Evolutionary conservation across 805 yeast genomes (phyloP).

Genomic region (Candida methanosorbosa): DNA sequence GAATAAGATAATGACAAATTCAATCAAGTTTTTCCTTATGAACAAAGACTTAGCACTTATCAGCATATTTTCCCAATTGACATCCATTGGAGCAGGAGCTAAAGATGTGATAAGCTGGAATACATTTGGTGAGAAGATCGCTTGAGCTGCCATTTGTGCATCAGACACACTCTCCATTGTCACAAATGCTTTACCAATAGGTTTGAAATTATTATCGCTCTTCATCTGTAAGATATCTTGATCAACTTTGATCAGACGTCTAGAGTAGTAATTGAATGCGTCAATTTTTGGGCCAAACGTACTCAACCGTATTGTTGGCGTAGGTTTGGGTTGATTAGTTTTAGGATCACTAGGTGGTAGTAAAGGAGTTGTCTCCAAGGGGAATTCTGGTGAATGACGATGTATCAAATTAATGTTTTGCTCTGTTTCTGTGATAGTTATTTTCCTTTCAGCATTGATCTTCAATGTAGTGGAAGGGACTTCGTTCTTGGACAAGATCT

Average conservation of each 20-base stretch:
- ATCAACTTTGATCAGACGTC: constrained; percentile 29
- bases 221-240: constrained; percentile 26
- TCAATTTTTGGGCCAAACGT: constrained; percentile 21
- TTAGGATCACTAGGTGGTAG: constrained; percentile 11
- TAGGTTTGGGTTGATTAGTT: constrained; percentile 5
- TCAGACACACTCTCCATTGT: constrained; percentile 92
- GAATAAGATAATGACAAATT: constrained; percentile 34
- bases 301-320: constrained; percentile 15
- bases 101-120: constrained; percentile 72
- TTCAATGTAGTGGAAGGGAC: constrained; percentile 21
- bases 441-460: constrained; percentile 23
- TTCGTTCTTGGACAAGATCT: constrained; percentile 14
- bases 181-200: constrained; percentile 52
- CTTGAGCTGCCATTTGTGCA: constrained; percentile 97
- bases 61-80: constrained; percentile 63
- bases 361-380: constrained; percentile 11
- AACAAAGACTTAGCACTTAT: constrained; percentile 30
- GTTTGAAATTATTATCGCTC: constrained; percentile 27
- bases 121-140: constrained; percentile 84
- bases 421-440: background rate
- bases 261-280: constrained; percentile 25
- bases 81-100: constrained; percentile 96
- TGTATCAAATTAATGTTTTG: background rate
- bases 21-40: constrained; percentile 22
- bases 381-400: background rate